Evolutionary conservation across 2,329 filamentous ascomycete genomes (phyloP).

Genomic region (Cercospora zeina): DNA sequence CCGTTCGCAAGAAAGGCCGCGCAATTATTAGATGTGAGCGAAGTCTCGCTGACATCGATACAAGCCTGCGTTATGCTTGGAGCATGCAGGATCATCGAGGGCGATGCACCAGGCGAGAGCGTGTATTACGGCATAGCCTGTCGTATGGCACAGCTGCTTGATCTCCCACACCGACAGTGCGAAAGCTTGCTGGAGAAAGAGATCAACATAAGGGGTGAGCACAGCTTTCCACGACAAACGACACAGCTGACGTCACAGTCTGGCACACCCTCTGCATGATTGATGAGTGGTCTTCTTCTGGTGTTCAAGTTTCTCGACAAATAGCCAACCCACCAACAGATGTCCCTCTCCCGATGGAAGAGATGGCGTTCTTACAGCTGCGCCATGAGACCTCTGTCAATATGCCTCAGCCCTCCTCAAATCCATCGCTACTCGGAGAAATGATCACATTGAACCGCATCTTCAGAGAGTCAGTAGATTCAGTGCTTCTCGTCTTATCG

Average conservation of each 20-base stretch:
- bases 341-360: slow-evolving; percentile 17
- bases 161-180: slow-evolving; percentile 13
- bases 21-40: slow-evolving; percentile 5
- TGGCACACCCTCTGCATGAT: slow-evolving; percentile 19
- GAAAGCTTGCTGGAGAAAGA: slow-evolving; percentile 7
- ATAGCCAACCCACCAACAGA: slow-evolving; percentile 15
- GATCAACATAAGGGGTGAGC: slow-evolving; percentile 14
- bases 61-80: slow-evolving; percentile 18
- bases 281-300: slow-evolving; percentile 19
- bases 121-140: slow-evolving; percentile 19
- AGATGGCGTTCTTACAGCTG: slow-evolving; percentile 15
- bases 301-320: slow-evolving; percentile 15
- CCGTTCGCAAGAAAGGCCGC: slow-evolving; percentile 13
- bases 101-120: slow-evolving; percentile 13
- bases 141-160: slow-evolving; percentile 14
- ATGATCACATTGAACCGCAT: slow-evolving; percentile 19
- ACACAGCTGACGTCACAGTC: slow-evolving; percentile 7
- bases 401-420: slow-evolving; percentile 2
- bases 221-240: background rate
- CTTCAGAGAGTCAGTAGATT: slow-evolving; percentile 10
- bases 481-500: background rate
- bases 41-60: slow-evolving; percentile 15
- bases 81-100: slow-evolving; percentile 14
- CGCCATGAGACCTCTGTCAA: background rate
- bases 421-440: slow-evolving; percentile 10